Conservation (phyloP, 2,329 filamentous ascomycete species). For the Pyrenophora graminea region DNA sequence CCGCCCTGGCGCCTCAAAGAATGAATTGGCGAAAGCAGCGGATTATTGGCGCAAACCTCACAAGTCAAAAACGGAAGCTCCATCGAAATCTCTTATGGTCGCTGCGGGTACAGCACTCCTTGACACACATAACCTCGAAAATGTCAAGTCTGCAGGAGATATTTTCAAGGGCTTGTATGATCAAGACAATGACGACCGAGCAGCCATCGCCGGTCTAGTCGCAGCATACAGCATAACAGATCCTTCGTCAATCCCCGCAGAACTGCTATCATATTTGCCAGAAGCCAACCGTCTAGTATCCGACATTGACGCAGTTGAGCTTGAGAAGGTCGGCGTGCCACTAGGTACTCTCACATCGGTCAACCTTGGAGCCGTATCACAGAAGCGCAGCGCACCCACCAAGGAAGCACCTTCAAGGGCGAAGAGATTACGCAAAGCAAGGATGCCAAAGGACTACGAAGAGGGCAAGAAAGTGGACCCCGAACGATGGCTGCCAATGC, state of each 20-base stretch:
- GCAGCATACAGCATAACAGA: constrained; percentile 74
- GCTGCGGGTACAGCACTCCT: constrained; percentile 84
- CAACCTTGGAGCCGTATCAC: constrained; percentile 45
- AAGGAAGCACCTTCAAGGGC: constrained; percentile 56
- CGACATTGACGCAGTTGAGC: constrained; percentile 63
- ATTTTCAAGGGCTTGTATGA: constrained; percentile 75
- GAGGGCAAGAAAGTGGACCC: constrained; percentile 80
- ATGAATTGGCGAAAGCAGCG: constrained; percentile 77
- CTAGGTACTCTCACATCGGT: constrained; percentile 38
- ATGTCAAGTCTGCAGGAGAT: constrained; percentile 72
- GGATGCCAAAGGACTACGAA: constrained; percentile 74
- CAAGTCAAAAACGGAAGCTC: constrained; percentile 55
- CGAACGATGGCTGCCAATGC: constrained; percentile 89
- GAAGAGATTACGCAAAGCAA: constrained; percentile 62
- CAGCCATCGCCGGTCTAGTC: constrained; percentile 80
- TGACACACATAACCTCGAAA: constrained; percentile 69
- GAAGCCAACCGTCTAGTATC: constrained; percentile 65
- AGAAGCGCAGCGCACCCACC: constrained; percentile 44
- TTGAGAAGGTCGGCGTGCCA: constrained; percentile 70
- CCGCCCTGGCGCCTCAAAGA: constrained; percentile 71
- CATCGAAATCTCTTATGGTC: constrained; percentile 63
- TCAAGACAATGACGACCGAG: constrained; percentile 67
- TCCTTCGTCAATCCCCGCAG: constrained; percentile 58
- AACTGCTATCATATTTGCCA: constrained; percentile 61
- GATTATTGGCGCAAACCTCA: constrained; percentile 70